Evolutionary conservation across 257 asterid species (phyloP).

Genomic region (Scutellaria barbata): DNA sequence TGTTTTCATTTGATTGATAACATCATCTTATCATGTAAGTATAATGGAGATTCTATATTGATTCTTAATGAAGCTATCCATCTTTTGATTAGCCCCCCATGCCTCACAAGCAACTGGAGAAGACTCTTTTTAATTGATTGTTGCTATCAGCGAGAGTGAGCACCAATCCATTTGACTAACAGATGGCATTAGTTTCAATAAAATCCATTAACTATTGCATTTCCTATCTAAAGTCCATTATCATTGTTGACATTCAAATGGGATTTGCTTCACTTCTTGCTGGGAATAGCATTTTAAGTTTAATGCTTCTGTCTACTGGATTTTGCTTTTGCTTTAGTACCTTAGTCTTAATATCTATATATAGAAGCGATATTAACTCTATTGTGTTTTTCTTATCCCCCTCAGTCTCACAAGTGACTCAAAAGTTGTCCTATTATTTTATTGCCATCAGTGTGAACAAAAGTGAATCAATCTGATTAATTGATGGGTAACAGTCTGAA

Average conservation of each 20-base stretch:
- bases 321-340: not conserved
- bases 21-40: slow-evolving; percentile 8
- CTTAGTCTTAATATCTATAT: not conserved
- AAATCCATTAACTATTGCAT: not conserved
- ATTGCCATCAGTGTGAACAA: not conserved
- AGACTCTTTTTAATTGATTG: not conserved
- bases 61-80: not conserved
- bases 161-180: not conserved
- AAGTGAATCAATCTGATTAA: not conserved
- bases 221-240: not conserved
- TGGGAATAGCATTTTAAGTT: too few relatives aligned
- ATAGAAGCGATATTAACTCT: not conserved
- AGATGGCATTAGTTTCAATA: not conserved
- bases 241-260: not conserved
- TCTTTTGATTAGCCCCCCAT: not conserved
- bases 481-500: slow-evolving; percentile 1
- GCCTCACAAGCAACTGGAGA: slow-evolving; percentile 9
- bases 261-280: not conserved
- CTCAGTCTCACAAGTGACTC: slow-evolving; percentile 2
- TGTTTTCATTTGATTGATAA: slow-evolving; percentile 21
- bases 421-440: not conserved
- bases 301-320: not conserved
- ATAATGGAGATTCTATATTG: not conserved
- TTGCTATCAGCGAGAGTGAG: not conserved
- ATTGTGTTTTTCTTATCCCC: not conserved